These are phyloP conservation scores for Theobroma grandiflorum DNA, from an alignment of 441 rosid species.

Conservation along the genomic window DNA sequence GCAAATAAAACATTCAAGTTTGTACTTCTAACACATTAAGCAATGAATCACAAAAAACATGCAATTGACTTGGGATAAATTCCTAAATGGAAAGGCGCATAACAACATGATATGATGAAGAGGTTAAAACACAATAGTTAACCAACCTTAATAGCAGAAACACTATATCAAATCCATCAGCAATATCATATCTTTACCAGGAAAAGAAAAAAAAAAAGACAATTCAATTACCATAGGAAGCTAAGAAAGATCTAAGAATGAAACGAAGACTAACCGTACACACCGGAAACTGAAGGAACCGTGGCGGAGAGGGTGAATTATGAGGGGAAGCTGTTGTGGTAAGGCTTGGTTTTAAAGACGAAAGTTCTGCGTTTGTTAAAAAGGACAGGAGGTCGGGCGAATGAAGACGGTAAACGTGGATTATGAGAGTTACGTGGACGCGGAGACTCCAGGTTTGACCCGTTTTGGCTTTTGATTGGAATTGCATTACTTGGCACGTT, in stretches of 20 bases:
- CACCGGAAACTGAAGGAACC: not conserved
- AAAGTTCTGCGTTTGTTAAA: too few relatives aligned
- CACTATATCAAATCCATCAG: not conserved
- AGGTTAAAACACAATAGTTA: not conserved
- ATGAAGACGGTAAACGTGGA: too few relatives aligned
- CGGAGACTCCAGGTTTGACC: too few relatives aligned
- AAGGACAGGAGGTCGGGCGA: too few relatives aligned
- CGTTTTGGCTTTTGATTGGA: too few relatives aligned
- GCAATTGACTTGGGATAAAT: not conserved
- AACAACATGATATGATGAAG: not conserved
- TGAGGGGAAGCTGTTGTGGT: too few relatives aligned
- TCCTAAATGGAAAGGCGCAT: not conserved
- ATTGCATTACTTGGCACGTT: too few relatives aligned
- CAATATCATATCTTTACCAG: not conserved
- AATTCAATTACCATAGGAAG: not conserved
- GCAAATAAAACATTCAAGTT: constrained; percentile 34
- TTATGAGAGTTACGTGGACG: too few relatives aligned
- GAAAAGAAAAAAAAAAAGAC: not conserved
- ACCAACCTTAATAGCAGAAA: constrained; percentile 5
- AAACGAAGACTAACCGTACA: not conserved
- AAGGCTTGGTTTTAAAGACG: too few relatives aligned
- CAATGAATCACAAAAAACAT: not conserved
- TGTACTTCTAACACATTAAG: not conserved
- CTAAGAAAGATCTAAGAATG: not conserved
- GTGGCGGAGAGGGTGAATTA: not conserved